These are phyloP conservation scores for Diplodia scrobiculata DNA, from an alignment of 2,329 filamentous ascomycete genomes.

Conservation along the genomic window DNA sequence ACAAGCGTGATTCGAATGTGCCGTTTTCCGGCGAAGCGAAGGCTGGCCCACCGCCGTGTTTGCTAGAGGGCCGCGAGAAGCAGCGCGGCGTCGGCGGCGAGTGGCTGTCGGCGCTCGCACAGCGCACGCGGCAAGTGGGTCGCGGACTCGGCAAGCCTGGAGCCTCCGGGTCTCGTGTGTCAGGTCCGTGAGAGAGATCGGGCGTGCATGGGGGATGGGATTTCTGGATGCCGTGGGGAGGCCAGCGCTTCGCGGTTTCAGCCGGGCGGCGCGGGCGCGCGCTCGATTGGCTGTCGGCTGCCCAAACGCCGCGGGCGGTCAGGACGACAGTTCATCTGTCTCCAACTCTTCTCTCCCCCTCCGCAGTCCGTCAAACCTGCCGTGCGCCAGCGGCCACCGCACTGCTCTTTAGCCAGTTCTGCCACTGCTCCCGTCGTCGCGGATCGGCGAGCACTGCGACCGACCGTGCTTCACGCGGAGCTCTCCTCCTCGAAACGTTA, in stretches of 20 bases:
- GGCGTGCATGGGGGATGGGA: slow-evolving; percentile 3
- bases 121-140: slow-evolving; percentile 8
- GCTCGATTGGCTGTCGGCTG: slow-evolving; percentile 10
- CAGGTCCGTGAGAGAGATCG: slow-evolving; percentile 12
- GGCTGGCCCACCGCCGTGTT: background rate
- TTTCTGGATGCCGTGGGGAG: slow-evolving; percentile 18
- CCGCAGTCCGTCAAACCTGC: slow-evolving; percentile 11
- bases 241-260: slow-evolving; percentile 28
- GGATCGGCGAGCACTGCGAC: slow-evolving; percentile 11
- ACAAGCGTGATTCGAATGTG: background rate
- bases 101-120: slow-evolving; percentile 19
- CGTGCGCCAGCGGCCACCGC: slow-evolving; percentile 11
- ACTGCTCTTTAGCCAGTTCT: slow-evolving; percentile 11
- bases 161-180: background rate
- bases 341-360: slow-evolving; percentile 13
- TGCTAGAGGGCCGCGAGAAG: background rate
- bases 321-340: slow-evolving; percentile 10
- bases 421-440: background rate
- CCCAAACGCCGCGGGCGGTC: slow-evolving; percentile 11
- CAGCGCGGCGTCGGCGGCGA: slow-evolving; percentile 11
- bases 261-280: background rate
- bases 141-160: slow-evolving; percentile 15
- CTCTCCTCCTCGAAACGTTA: background rate
- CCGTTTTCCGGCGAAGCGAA: slow-evolving; percentile 22
- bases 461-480: background rate